Evolutionary conservation across 371 early-diverging fungal species (phyloP).

Genomic region (Mucor sp.): DNA sequence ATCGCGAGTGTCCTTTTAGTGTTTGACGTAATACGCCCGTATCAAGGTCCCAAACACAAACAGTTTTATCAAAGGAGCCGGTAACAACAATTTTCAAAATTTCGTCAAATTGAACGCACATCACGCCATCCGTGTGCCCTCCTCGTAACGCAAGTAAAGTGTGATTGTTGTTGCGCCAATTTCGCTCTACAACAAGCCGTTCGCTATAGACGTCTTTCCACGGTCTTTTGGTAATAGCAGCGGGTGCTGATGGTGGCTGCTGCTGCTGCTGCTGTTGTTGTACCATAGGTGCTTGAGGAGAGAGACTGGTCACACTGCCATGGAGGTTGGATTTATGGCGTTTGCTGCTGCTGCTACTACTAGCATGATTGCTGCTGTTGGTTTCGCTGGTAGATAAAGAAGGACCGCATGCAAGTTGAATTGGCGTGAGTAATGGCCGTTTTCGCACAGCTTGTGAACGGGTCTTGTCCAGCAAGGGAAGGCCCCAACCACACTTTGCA

Average conservation of each 20-base stretch:
- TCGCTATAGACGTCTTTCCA: slow-evolving; percentile 89
- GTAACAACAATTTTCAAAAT: slow-evolving; percentile 68
- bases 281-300: too few relatives aligned
- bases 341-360: neutral
- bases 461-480: slow-evolving; percentile 69
- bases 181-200: slow-evolving; percentile 76
- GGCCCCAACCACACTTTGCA: slow-evolving; percentile 94
- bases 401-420: slow-evolving; percentile 15
- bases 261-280: too few relatives aligned
- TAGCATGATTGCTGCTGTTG: neutral
- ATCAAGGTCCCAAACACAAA: slow-evolving; percentile 82
- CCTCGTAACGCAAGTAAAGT: slow-evolving; percentile 59
- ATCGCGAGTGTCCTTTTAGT: slow-evolving; percentile 84
- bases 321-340: neutral
- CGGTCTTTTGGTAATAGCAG: slow-evolving; percentile 38
- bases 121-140: slow-evolving; percentile 87
- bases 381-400: neutral
- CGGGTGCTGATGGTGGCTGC: too few relatives aligned
- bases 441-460: neutral
- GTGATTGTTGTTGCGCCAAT: slow-evolving; percentile 82
- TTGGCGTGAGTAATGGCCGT: neutral
- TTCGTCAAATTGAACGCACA: slow-evolving; percentile 87
- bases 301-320: neutral
- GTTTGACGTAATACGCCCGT: slow-evolving; percentile 71
- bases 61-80: slow-evolving; percentile 82